These are phyloP conservation scores for Sechiopsis laciniata DNA, from an alignment of 306 rosid species.

Conservation along the genomic window DNA sequence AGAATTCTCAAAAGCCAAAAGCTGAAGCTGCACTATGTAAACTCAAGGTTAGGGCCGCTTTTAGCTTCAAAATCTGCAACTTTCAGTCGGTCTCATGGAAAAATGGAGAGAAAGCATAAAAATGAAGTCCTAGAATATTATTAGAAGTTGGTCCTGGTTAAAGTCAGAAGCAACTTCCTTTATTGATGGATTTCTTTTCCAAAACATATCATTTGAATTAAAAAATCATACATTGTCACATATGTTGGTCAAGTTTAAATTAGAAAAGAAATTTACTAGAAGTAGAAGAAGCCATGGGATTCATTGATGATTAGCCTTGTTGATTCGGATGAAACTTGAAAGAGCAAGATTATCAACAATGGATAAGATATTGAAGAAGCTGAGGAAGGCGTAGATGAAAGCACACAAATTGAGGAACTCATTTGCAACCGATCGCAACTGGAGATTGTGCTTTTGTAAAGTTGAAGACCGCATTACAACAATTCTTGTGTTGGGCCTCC, in stretches of 20 bases:
- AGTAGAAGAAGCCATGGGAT: conserved; percentile 5
- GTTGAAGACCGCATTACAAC: too few relatives aligned
- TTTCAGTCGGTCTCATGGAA: background rate
- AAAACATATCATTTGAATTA: background rate
- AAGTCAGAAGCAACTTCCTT: background rate
- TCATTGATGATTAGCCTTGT: background rate
- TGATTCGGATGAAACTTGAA: conserved; percentile 72
- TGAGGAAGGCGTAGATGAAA: too few relatives aligned
- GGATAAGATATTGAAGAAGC: conserved; percentile 76
- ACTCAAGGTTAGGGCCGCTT: conserved; percentile 55
- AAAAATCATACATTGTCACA: background rate
- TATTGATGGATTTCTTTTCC: background rate
- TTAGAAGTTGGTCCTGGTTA: background rate
- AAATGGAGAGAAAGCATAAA: background rate
- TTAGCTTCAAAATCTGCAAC: background rate
- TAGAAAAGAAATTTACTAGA: background rate
- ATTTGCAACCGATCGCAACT: too few relatives aligned
- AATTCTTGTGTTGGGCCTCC: too few relatives aligned
- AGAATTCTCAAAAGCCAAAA: conserved; percentile 72
- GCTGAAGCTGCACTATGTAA: conserved; percentile 74
- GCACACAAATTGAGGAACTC: too few relatives aligned
- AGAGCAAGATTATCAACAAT: conserved; percentile 68
- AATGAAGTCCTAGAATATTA: background rate
- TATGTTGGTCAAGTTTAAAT: background rate
- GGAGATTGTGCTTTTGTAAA: too few relatives aligned